These are phyloP conservation scores for Cystofilobasidium bisporidii DNA, from an alignment of 768 basidiomycete species.

Conservation along the genomic window DNA sequence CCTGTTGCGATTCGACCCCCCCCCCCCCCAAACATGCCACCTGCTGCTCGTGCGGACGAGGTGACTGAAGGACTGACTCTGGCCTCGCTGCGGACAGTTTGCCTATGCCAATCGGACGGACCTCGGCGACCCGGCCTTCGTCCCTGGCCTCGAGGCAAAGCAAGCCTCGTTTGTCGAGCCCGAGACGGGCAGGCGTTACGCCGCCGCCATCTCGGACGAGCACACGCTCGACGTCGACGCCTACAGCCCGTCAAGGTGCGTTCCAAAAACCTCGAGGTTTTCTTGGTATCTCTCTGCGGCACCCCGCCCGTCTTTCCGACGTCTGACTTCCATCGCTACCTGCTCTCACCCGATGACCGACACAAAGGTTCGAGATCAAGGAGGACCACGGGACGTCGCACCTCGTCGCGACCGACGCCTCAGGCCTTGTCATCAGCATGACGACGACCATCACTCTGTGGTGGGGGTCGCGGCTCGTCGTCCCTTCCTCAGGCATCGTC, in stretches of 20 bases:
- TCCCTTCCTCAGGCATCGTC: not conserved
- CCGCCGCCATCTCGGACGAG: not conserved
- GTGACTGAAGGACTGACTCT: too few relatives aligned
- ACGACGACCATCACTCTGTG: not conserved
- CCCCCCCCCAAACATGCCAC: too few relatives aligned
- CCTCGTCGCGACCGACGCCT: not conserved
- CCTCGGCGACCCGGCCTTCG: conserved; percentile 1
- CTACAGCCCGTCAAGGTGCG: not conserved
- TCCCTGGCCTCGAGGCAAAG: not conserved
- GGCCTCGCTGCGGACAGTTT: not conserved
- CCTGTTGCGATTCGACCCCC: not conserved
- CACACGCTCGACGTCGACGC: not conserved
- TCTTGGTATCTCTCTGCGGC: too few relatives aligned
- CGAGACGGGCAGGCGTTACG: not conserved
- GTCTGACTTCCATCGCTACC: too few relatives aligned
- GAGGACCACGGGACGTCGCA: not conserved
- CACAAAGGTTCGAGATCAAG: conserved; percentile 8
- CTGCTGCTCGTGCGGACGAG: too few relatives aligned
- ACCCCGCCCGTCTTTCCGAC: too few relatives aligned
- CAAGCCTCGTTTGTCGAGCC: not conserved
- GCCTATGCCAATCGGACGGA: not conserved
- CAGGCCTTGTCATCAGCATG: not conserved
- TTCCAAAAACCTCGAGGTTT: too few relatives aligned
- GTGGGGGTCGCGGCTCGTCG: not conserved
- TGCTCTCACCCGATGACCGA: too few relatives aligned